Conservation (phyloP, 2,329 filamentous ascomycete species). For the Colletotrichum agaves region DNA sequence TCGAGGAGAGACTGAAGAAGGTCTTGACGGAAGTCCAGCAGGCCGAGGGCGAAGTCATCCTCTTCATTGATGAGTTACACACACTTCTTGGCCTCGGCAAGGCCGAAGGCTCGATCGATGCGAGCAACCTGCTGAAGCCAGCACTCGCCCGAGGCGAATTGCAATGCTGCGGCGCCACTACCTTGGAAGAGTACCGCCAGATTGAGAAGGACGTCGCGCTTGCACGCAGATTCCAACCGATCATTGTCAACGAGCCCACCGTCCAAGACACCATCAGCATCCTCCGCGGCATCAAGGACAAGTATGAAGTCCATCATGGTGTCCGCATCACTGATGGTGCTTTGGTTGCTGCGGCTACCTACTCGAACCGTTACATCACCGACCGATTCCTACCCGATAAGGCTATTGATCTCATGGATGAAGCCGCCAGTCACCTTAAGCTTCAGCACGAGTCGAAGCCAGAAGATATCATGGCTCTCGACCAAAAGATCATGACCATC, state of each 20-base stretch:
- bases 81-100: constrained; percentile 92
- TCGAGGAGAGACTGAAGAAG: constrained; percentile 92
- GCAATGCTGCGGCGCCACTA: constrained; percentile 96
- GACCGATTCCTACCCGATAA: constrained; percentile 97
- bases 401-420: constrained; percentile 95
- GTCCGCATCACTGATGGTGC: constrained; percentile 94
- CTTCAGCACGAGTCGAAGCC: constrained; percentile 97
- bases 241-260: constrained; percentile 89
- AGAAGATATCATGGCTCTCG: constrained; percentile 90
- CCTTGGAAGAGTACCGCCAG: constrained; percentile 87
- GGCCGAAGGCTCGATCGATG: constrained; percentile 95
- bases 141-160: constrained; percentile 92
- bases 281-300: constrained; percentile 94
- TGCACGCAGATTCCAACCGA: constrained; percentile 92
- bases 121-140: constrained; percentile 93
- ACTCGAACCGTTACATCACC: constrained; percentile 96
- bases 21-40: constrained; percentile 92
- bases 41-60: constrained; percentile 87
- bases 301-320: constrained; percentile 97
- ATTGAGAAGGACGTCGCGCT: constrained; percentile 98
- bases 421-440: constrained; percentile 89
- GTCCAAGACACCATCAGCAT: constrained; percentile 96
- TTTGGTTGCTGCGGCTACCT: constrained; percentile 88
- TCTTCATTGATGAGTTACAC: constrained; percentile 96
- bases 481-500: constrained; percentile 96